Evolutionary conservation across 2,329 filamentous ascomycete species (phyloP), one percentile per base, ranked within the genome.

Genomic region (Curvularia lunata): DNA sequence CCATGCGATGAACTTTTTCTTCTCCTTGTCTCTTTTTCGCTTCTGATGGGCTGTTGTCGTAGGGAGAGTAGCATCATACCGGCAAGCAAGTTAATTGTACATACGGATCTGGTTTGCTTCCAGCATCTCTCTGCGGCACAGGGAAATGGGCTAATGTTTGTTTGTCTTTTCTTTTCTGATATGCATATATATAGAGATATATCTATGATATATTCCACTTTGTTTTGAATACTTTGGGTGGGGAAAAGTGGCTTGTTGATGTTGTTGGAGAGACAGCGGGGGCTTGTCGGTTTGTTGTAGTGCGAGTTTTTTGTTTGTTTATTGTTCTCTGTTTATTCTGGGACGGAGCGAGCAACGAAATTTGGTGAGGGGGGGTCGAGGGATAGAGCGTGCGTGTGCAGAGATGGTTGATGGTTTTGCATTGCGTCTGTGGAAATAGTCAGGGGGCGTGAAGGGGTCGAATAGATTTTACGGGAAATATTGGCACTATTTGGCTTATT

Each of bases 151-250:
- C 47, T 63, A 61, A 59, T 59, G 25, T 38, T 37, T 48, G 18
- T 48, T 37, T n/a, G 27, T 30, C 27, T 30, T 27, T 27, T 40
- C 37, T 42, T 52, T 58, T 38, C 61, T 59, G 58, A 62, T 51
- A 32, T 46, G 8, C 41, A 43, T n/a, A 27, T 43, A 25, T 43
- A 59, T 43, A 56, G 59, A 67, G 64, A 58, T 41, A 56, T 61
- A 67, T 65, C 60, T 63, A 60, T 54, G 54, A 62, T 60, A 56
- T 60, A 56, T 60, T 56, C 52, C 42, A 42, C n/a, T 45, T 48
- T 51, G 43, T 51, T 57, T 59, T 54, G 50, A 42, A 52, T 56
- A 50, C 42, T 18, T 34, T n/a, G 32, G 16, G 32, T 25, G 32
- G 12, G 12, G 32, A n/a, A 30, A 5, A 30, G 27, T 8, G 27